These are phyloP conservation scores for Spatholobus suberectus DNA, from an alignment of 306 rosid genomes.

Conservation along the genomic window DNA sequence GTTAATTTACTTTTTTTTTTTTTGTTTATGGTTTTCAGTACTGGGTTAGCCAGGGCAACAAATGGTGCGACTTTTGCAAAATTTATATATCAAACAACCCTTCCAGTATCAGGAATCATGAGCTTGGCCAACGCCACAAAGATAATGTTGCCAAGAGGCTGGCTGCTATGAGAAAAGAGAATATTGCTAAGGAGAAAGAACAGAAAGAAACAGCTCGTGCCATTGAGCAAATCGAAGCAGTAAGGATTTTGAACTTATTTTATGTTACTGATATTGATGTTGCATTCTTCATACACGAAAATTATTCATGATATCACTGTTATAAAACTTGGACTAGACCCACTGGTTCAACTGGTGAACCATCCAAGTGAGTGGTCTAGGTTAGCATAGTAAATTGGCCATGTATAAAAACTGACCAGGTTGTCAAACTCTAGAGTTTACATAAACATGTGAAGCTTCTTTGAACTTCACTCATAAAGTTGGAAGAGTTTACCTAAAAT, in stretches of 20 bases:
- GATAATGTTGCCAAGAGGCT: slow-evolving; percentile 87
- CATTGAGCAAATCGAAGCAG: slow-evolving; percentile 87
- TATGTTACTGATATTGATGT: neutral
- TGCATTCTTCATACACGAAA: neutral
- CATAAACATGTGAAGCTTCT: neutral
- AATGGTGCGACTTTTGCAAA: slow-evolving; percentile 98
- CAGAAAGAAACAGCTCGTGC: slow-evolving; percentile 73
- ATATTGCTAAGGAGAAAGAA: slow-evolving; percentile 85
- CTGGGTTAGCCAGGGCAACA: slow-evolving; percentile 99
- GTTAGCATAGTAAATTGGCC: neutral
- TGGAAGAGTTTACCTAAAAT: neutral
- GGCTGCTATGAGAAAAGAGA: slow-evolving; percentile 86
- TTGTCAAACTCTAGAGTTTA: neutral
- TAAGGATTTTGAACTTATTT: slow-evolving; percentile 50
- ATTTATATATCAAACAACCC: slow-evolving; percentile 90
- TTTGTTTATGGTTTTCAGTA: slow-evolving; percentile 57
- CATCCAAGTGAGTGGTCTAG: neutral
- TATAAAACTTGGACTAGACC: neutral
- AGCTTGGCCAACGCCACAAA: slow-evolving; percentile 91
- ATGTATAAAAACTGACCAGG: neutral
- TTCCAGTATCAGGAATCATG: slow-evolving; percentile 86
- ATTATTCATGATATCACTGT: neutral
- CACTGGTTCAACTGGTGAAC: neutral
- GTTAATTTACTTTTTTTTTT: neutral
- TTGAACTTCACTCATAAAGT: neutral